Conservation (phyloP, 345 rosid species). For the Mercurialis annua region DNA sequence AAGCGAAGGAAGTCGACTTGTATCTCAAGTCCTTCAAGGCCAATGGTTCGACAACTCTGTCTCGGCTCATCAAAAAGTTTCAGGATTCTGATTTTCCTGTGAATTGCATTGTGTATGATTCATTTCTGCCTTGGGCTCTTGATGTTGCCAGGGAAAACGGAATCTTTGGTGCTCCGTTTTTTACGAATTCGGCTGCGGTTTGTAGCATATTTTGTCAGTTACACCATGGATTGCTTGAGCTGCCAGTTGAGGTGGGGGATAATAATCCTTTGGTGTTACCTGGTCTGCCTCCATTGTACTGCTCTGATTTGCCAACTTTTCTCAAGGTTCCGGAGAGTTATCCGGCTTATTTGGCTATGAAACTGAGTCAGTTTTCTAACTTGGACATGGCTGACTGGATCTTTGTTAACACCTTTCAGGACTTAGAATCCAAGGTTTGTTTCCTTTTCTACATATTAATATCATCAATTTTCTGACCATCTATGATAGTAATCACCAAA, state of each 20-base stretch:
- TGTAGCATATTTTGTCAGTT: slow-evolving; percentile 42
- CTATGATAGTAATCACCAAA: too few species aligned
- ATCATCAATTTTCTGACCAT: too few species aligned
- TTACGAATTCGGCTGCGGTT: slow-evolving; percentile 59
- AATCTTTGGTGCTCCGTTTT: slow-evolving; percentile 55
- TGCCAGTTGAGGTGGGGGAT: slow-evolving; percentile 37
- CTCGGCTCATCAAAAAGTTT: slow-evolving; percentile 38
- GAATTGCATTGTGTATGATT: slow-evolving; percentile 57
- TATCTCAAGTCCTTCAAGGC: slow-evolving; percentile 39
- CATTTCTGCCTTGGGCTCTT: slow-evolving; percentile 76
- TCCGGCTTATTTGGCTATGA: slow-evolving; percentile 53
- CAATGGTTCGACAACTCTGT: slow-evolving; percentile 51
- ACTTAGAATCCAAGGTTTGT: slow-evolving; percentile 52
- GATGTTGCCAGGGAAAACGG: slow-evolving; percentile 58
- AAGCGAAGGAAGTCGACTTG: slow-evolving; percentile 35
- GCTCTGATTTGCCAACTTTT: slow-evolving; percentile 54
- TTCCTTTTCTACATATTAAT: not conserved
- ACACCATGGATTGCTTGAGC: slow-evolving; percentile 33
- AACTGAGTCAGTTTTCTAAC: slow-evolving; percentile 51
- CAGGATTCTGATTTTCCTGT: slow-evolving; percentile 33
- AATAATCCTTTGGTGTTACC: slow-evolving; percentile 37
- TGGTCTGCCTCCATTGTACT: slow-evolving; percentile 49
- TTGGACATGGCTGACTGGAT: slow-evolving; percentile 58
- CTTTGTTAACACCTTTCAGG: slow-evolving; percentile 51
- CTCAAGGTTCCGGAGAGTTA: slow-evolving; percentile 38